Evolutionary conservation across 139 green algal genomes (phyloP).

Genomic region (Medakamo hakoo): DNA sequence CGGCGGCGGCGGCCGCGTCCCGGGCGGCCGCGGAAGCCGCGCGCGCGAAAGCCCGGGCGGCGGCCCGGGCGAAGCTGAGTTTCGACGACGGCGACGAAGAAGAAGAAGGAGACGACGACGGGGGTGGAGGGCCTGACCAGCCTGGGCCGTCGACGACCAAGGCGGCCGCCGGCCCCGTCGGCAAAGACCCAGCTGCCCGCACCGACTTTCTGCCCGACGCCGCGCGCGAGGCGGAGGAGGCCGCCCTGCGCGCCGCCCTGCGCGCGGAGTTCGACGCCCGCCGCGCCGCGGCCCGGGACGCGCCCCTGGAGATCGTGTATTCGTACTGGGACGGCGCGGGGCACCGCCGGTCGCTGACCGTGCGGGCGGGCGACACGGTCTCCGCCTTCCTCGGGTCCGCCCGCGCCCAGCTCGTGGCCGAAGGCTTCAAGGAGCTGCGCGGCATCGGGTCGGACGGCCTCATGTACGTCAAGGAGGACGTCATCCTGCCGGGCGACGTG

Average conservation of each 20-base stretch:
- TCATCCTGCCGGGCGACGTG: constrained; percentile 78
- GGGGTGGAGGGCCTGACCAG: constrained; percentile 1
- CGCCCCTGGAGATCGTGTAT: constrained; percentile 84
- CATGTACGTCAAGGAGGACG: constrained; percentile 95
- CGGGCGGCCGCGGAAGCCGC: constrained; percentile 5
- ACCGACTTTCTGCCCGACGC: constrained; percentile 85
- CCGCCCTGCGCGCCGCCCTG: constrained; percentile 55
- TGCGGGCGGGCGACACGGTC: constrained; percentile 61
- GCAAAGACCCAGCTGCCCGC: constrained; percentile 59
- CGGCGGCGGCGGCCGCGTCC: too few relatives aligned
- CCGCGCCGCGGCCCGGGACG: not conserved
- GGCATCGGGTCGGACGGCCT: constrained; percentile 44
- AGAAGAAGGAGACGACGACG: constrained; percentile 20
- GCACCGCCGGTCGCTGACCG: constrained; percentile 38
- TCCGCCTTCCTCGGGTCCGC: constrained; percentile 71
- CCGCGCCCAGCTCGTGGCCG: constrained; percentile 63
- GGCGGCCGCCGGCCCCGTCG: constrained; percentile 35
- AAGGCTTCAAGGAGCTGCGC: constrained; percentile 77
- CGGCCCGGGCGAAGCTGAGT: constrained; percentile 54
- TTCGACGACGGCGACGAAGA: constrained; percentile 45
- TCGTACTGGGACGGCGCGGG: constrained; percentile 90
- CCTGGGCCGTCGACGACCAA: constrained; percentile 9
- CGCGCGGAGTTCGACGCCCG: constrained; percentile 23
- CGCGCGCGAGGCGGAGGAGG: constrained; percentile 61
- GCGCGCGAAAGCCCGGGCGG: constrained; percentile 19